phyloP scores from a whole-genome alignment of 192 early-diverging fungal species.

The Podochytrium sp. region DNA sequence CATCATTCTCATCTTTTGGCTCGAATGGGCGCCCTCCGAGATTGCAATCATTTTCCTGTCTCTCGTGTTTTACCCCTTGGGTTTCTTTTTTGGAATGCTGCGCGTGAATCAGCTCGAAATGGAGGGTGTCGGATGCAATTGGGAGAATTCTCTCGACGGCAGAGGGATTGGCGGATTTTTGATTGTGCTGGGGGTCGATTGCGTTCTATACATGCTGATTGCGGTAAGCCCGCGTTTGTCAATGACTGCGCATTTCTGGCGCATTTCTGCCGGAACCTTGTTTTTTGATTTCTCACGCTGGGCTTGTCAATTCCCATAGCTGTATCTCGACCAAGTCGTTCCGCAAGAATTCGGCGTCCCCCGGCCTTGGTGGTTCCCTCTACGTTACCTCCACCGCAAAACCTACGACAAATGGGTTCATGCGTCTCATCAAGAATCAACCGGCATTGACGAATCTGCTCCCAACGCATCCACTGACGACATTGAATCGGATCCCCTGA shows the following conservation, averaged over 20 bases:
- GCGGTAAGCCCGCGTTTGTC: not conserved
- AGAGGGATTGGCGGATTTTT: constrained; percentile 26
- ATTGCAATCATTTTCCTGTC: constrained; percentile 6
- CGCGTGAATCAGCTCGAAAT: constrained; percentile 22
- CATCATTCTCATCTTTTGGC: constrained; percentile 17
- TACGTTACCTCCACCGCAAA: constrained; percentile 15
- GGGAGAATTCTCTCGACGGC: constrained; percentile 21
- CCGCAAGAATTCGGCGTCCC: constrained; percentile 67
- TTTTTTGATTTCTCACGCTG: too few species aligned
- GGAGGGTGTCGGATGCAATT: constrained; percentile 22
- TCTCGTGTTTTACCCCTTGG: constrained; percentile 23
- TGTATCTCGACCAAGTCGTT: constrained; percentile 59
- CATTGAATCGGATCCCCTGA: constrained; percentile 34
- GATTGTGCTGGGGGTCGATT: constrained; percentile 16
- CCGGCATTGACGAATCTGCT: not conserved
- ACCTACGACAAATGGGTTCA: not conserved
- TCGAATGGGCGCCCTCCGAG: constrained; percentile 26
- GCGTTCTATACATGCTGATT: not conserved
- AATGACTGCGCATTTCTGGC: not conserved
- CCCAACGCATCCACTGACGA: not conserved
- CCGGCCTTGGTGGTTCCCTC: constrained; percentile 68
- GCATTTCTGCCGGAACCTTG: not conserved
- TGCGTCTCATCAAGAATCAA: not conserved
- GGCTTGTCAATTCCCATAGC: not conserved
- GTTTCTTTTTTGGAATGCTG: constrained; percentile 32